Evolutionary conservation across 2,329 filamentous ascomycete species (phyloP), one percentile per base, ranked within the genome.

Genomic region (Aspergillus ibericus): DNA sequence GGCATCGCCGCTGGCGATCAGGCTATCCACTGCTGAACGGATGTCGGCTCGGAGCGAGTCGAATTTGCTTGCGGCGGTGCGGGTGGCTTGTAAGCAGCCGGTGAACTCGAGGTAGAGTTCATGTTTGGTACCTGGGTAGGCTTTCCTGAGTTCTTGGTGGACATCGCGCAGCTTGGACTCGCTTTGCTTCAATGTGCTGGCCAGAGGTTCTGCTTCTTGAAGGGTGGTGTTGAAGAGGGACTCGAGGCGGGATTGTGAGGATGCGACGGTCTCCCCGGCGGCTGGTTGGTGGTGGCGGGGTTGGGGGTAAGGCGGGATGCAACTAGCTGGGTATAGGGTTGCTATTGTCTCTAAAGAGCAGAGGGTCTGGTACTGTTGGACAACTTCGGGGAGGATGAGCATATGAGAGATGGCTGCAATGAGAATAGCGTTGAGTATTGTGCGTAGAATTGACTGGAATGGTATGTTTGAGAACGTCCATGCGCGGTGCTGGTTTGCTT

Each of bases 81-180:
- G 67, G 3, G 72, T 63, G 15, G 73, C 72, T 48, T 66, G 59
- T 59, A 68, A 65, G 58, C 71, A 70, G 50, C 74, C 72, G 49
- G 69, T 64, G 55, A 75, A 76, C 57, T 77, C 74, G 10, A 76
- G 71, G 13, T 73, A 67, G 1, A 76, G 68, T n/a, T 74, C 73
- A 49, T 76, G 63, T 25, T 67, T 70, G 2, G 60, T 68, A 20
- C 68, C 66, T 13, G 71, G 67, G 46, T 73, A 70, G 27, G 59
- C 60, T n/a, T 58, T 56, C 48, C 68, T 69, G 6, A 76, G 56
- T 15, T 67, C 64, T 0, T 59, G 42, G 38, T 74, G 68, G 16
- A 74, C 56, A 20, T 64, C 63, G 27, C 59, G 64, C 9, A 76
- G 68, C 46, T 66, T 66, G 53, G 63, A 63, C 49, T 74, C 71